These are phyloP conservation scores for Pseudocercospora musae DNA, from an alignment of 2,329 filamentous ascomycete species.

Conservation along the genomic window DNA sequence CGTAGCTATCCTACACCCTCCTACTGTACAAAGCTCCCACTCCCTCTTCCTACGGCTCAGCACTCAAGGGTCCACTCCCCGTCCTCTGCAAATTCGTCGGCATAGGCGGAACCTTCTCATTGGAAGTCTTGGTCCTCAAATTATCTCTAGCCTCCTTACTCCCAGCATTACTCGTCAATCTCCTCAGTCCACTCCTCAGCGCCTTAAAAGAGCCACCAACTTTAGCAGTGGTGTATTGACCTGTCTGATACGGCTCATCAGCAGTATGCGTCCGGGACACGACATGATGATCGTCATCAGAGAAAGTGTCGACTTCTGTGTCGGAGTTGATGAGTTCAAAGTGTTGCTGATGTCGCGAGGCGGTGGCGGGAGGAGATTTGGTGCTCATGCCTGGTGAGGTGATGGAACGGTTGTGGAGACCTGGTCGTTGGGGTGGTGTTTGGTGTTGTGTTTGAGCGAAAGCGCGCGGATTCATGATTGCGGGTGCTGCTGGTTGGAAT, in stretches of 20 bases:
- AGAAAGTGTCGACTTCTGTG: constrained; percentile 72
- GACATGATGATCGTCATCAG: constrained; percentile 69
- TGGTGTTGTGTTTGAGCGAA: constrained; percentile 39
- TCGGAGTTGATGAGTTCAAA: constrained; percentile 63
- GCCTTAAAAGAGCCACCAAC: constrained; percentile 40
- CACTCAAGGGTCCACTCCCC: background rate
- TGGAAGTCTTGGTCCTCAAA: constrained; percentile 30
- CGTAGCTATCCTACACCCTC: background rate
- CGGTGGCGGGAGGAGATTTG: constrained; percentile 36
- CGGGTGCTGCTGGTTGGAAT: constrained; percentile 52
- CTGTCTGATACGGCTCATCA: constrained; percentile 23
- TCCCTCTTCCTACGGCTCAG: background rate
- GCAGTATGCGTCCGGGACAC: constrained; percentile 41
- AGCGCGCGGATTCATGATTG: constrained; percentile 57
- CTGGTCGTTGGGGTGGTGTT: constrained; percentile 52
- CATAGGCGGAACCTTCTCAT: constrained; percentile 45
- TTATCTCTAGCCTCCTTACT: constrained; percentile 38
- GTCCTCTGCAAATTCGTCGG: constrained; percentile 40
- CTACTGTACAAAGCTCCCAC: background rate
- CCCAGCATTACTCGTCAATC: constrained; percentile 58
- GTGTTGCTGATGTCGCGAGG: constrained; percentile 31
- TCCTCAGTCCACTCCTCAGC: constrained; percentile 56
- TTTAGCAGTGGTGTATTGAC: constrained; percentile 22
- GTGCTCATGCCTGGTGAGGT: constrained; percentile 68
- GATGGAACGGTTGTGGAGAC: constrained; percentile 75